Conservation (phyloP, 768 basidiomycete genomes). For the Tylopilus felleus region DNA sequence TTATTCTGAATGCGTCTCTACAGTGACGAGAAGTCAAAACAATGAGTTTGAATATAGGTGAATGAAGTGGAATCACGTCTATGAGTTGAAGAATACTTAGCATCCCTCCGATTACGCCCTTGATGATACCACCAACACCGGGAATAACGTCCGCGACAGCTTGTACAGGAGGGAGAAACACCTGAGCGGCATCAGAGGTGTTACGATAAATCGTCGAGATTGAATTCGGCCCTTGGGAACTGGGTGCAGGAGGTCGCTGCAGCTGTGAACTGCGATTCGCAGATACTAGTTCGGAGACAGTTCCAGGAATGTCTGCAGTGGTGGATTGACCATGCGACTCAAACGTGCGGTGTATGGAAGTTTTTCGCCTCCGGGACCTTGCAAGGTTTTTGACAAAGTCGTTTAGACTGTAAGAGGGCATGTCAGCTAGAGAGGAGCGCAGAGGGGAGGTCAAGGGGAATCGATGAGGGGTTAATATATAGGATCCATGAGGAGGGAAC, state of each 20-base stretch:
- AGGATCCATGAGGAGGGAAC: too few relatives aligned
- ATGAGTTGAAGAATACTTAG: not conserved
- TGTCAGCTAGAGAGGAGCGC: too few relatives aligned
- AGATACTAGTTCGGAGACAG: not conserved
- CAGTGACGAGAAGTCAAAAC: too few relatives aligned
- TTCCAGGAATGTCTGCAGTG: not conserved
- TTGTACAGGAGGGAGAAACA: conserved; percentile 1
- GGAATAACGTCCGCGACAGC: not conserved
- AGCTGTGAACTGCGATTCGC: not conserved
- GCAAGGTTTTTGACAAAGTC: too few relatives aligned
- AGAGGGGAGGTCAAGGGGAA: too few relatives aligned
- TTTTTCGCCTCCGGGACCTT: too few relatives aligned
- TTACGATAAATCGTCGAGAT: not conserved
- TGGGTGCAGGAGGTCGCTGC: not conserved
- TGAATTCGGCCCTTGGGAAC: not conserved
- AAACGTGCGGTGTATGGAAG: too few relatives aligned
- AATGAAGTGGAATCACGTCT: not conserved
- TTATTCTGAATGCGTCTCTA: conserved; percentile 9
- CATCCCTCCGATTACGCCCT: not conserved
- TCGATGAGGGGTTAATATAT: too few relatives aligned
- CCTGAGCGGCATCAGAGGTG: not conserved
- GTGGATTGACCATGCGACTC: not conserved
- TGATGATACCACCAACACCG: not conserved
- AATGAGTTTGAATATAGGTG: not conserved
- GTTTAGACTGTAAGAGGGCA: too few relatives aligned